phyloP scores from a whole-genome alignment of 2,329 filamentous ascomycete genomes.

The Penicillium janthinellum region DNA sequence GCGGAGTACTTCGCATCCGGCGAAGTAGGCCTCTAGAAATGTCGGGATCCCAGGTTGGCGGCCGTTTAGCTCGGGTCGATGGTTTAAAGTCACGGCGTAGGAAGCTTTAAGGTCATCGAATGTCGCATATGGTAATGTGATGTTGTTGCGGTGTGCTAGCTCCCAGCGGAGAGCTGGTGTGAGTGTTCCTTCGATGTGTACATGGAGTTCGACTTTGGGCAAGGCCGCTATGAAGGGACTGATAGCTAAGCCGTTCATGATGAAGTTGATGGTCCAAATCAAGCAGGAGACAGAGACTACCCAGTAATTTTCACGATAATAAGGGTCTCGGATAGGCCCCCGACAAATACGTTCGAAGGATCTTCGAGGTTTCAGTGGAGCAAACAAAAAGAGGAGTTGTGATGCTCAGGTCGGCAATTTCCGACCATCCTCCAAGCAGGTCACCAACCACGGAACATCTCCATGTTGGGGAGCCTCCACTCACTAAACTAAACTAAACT shows the following conservation, averaged over 20 bases:
- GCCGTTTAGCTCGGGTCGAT: constrained; percentile 42
- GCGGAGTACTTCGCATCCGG: constrained; percentile 28
- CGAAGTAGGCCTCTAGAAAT: constrained; percentile 39
- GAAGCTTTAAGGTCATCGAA: constrained; percentile 38
- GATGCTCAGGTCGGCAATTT: not conserved
- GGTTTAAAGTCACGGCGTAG: constrained; percentile 41
- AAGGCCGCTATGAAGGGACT: constrained; percentile 39
- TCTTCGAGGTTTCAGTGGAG: not conserved
- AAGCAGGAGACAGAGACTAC: not conserved
- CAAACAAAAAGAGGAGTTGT: not conserved
- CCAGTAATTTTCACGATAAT: not conserved
- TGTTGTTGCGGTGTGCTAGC: constrained; percentile 43
- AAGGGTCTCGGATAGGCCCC: not conserved
- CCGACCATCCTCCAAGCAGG: not conserved
- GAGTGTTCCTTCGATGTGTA: constrained; percentile 53
- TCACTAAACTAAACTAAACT: not conserved
- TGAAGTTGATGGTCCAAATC: not conserved
- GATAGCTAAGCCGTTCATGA: constrained; percentile 26
- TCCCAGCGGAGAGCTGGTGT: constrained; percentile 46
- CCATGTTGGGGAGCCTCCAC: not conserved
- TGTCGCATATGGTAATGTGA: constrained; percentile 34
- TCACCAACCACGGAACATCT: not conserved
- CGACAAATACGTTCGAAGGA: not conserved
- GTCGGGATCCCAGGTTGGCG: constrained; percentile 29
- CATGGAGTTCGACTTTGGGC: constrained; percentile 51